Base-by-base conservation (phyloP, 2,329 filamentous ascomycete genomes). In the Dissoconium aciculare region DNA sequence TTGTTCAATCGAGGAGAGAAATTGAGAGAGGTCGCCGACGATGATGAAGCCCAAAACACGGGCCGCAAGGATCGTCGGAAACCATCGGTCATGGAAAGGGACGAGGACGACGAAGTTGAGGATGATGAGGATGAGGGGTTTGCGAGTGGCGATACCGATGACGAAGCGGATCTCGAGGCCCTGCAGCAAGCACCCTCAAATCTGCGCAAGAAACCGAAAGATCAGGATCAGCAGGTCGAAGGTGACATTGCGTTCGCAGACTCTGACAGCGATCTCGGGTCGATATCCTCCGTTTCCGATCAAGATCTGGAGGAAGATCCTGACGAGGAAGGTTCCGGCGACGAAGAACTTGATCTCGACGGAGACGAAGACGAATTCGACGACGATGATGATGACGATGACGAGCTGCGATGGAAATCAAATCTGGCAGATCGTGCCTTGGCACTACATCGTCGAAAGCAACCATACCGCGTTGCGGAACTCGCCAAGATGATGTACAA, bases 261-360 rank as follows among this genome's bases (percentile, higher is more conserved):
- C 49, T 93, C 83, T 49, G 91, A 98, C 54, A 98, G 89, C 0
- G 91, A 98, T 52, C 66, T 98, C 4, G 89, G 89, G 5, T 93
- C 87, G 3, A 57, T 94, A 40, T 92, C 82, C 5, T 66, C 64
- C 1, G 66, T 60, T 5, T 68, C 71, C 5, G 67, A 70, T 12
- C 64, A 66, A 35, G 63, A 67, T 16, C 41, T 66, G 3, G 66
- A 68, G 27, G 64, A 63, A 33, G 58, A 59, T 4, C 55, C 56
- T 1, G 62, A 58, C 12, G 38, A 36, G 8, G 33, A 31, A 14
- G n/a, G n/a, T n/a, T n/a, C n/a, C n/a, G n/a, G n/a, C n/a, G 19
- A 23, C 19, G 39, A 41, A 17, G 48, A 46, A 9, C 39, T 45
- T 24, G 40, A 39, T 3, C 61, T 60, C 8, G 54, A 58, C 15